Conservation (phyloP, 192 early-diverging fungal genomes). For the Allomyces macrogynus region DNA sequence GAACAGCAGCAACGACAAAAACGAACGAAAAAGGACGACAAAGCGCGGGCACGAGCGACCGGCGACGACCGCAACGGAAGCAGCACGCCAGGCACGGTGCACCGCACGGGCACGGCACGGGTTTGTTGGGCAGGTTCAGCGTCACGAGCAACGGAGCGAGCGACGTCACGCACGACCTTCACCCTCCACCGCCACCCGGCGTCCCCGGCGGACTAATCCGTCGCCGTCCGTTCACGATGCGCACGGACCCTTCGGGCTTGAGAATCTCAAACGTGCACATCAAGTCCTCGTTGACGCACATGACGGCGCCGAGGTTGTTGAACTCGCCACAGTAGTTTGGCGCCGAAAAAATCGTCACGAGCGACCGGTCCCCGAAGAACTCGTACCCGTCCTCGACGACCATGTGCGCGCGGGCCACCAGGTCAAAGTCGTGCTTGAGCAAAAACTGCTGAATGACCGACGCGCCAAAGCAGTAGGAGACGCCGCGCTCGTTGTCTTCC, state of each 20-base stretch:
- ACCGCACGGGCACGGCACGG: too few relatives aligned
- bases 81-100: too few relatives aligned
- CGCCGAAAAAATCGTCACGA: slow-evolving; percentile 87
- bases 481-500: slow-evolving; percentile 92
- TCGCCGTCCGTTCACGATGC: neutral
- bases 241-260: slow-evolving; percentile 17
- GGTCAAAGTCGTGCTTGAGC: slow-evolving; percentile 66
- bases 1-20: too few relatives aligned
- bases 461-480: slow-evolving; percentile 81
- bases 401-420: slow-evolving; percentile 85
- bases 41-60: too few relatives aligned
- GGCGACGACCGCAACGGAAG: too few relatives aligned
- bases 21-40: too few relatives aligned
- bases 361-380: slow-evolving; percentile 72
- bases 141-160: too few relatives aligned
- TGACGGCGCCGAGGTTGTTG: slow-evolving; percentile 73
- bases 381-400: slow-evolving; percentile 97
- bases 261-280: slow-evolving; percentile 78
- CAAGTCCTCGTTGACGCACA: slow-evolving; percentile 75
- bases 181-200: too few relatives aligned
- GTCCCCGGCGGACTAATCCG: neutral
- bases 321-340: slow-evolving; percentile 98
- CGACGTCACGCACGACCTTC: too few relatives aligned
- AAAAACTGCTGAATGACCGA: slow-evolving; percentile 66
- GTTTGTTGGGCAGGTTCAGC: too few relatives aligned